Conservation (phyloP, 805 yeast genomes). For the Diddensiella santjacobensis region DNA sequence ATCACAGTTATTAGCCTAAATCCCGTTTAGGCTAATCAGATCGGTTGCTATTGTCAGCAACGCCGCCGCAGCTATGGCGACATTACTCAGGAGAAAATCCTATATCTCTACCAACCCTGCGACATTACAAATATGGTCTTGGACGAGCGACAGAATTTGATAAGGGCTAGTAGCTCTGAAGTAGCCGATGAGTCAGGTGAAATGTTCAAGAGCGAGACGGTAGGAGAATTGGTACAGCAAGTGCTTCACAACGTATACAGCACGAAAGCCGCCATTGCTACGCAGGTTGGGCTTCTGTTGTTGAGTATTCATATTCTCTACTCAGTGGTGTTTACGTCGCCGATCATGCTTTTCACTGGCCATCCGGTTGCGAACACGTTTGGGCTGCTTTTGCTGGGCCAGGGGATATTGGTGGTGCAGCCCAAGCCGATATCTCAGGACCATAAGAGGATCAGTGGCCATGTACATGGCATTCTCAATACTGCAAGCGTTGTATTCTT, state of each 20-base stretch:
- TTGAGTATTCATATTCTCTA: conserved; percentile 9
- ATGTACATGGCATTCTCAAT: conserved; percentile 29
- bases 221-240: conserved; percentile 43
- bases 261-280: conserved; percentile 37
- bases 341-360: conserved; percentile 26
- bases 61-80: too few relatives aligned
- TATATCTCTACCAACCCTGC: too few relatives aligned
- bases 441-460: conserved; percentile 26
- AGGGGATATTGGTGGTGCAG: conserved; percentile 29
- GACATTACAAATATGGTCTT: too few relatives aligned
- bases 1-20: too few relatives aligned
- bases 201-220: not conserved
- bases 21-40: too few relatives aligned
- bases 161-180: too few relatives aligned
- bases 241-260: conserved; percentile 10
- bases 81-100: too few relatives aligned
- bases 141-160: too few relatives aligned
- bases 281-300: conserved; percentile 26
- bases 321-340: conserved; percentile 14
- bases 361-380: conserved; percentile 27
- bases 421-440: conserved; percentile 22
- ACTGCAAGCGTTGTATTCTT: conserved; percentile 18
- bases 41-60: too few relatives aligned
- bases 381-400: conserved; percentile 26
- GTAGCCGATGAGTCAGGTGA: not conserved